phyloP scores from a whole-genome alignment of 257 asterid genomes.

The Agastache rugosa region DNA sequence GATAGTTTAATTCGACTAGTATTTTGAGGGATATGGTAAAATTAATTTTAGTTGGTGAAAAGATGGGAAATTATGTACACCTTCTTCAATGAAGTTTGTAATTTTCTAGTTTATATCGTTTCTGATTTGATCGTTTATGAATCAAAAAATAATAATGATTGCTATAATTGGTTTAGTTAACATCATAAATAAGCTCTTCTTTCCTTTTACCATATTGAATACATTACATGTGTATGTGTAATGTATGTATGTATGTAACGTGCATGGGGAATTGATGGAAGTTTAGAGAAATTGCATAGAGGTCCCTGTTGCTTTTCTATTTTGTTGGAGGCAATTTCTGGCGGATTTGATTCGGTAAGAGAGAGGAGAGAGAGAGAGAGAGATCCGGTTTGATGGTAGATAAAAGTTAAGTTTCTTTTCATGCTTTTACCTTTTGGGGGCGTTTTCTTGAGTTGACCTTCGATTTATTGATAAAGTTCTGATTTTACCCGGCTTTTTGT shows the following conservation, averaged over 20 bases:
- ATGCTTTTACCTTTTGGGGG: conserved; percentile 26
- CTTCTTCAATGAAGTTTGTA: neutral
- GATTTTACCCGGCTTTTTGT: conserved; percentile 18
- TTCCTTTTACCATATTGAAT: neutral
- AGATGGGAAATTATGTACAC: neutral
- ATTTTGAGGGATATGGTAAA: too few relatives aligned
- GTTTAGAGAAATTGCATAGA: neutral
- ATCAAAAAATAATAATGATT: neutral
- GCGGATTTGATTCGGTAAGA: conserved; percentile 1
- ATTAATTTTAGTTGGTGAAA: neutral
- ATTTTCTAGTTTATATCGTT: neutral
- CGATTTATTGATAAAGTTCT: conserved; percentile 23
- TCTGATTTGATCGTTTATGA: neutral
- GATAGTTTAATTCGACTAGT: neutral
- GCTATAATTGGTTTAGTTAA: neutral
- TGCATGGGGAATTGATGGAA: conserved; percentile 21
- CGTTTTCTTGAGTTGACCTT: conserved; percentile 31
- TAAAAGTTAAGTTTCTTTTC: neutral
- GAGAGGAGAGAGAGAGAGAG: neutral
- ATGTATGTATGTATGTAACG: neutral
- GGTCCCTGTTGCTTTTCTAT: neutral
- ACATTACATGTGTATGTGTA: neutral
- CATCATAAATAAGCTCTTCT: neutral
- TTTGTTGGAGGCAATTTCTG: conserved; percentile 12
- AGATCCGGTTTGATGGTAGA: conserved; percentile 12